Evolutionary conservation across 805 yeast species (phyloP), one percentile per base, ranked within the genome.

Genomic region (Debaryomyces prosopidis): DNA sequence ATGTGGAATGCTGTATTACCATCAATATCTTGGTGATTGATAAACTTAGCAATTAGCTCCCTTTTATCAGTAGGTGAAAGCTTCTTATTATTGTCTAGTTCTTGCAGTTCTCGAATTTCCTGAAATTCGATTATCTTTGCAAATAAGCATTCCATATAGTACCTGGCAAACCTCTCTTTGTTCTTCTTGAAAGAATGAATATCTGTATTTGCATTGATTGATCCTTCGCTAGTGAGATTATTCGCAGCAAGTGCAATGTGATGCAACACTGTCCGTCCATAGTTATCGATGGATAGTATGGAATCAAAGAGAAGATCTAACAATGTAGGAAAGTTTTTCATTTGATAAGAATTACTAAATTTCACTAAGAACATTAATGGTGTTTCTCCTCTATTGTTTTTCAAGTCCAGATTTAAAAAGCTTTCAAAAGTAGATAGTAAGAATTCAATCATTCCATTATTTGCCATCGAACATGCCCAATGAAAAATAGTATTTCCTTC

Each of bases 1-100:
- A 94, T 87, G 60, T 91, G 96, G 48, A 94, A 73, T 39, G 97
- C 91, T 0, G 99, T 94, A 62, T 94, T 97, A 19, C 99, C 99
- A 57, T 91, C 91, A 44, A 82, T 73, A 67, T 94, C 99, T 51
- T 85, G 88, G n/a, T 87, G 86, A 61, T 94, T 92, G 43, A 92
- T 84, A 54, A 94, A 68, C 42, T 69, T 65, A 23, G 54, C 48
- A 27, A 78, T 71, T 15, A 69, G 45, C 20, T 64, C 62, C 38
- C 59, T 58, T 14, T 58, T 54, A 30, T 56, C 62, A 16, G 53
- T 54, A 15, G 40, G 46, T 11, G 31, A 39, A 14, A 38, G 36
- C 30, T 36, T 43, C 18, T 19, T 26, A 12, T 41, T 44, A 10
- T 34, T 39, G 4, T 43, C 47, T 30, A 14, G 7, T 12, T 30